These are phyloP conservation scores for Stropharia rugosoannulata DNA, from an alignment of 768 basidiomycete species.

Conservation along the genomic window DNA sequence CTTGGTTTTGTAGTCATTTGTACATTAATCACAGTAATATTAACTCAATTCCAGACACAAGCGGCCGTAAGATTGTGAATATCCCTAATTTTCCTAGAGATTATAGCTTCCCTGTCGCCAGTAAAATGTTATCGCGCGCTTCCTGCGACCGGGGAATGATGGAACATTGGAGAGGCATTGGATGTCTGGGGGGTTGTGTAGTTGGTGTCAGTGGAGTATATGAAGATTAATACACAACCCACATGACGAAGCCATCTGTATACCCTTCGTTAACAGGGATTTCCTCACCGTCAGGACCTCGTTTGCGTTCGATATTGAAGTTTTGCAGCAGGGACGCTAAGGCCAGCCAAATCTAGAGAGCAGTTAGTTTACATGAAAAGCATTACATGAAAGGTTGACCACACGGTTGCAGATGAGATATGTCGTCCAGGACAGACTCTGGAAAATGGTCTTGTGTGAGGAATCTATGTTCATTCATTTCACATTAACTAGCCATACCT, in stretches of 20 bases:
- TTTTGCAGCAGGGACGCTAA: not conserved
- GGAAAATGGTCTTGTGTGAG: not conserved
- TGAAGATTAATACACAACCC: not conserved
- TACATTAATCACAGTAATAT: too few species aligned
- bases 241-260: not conserved
- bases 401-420: not conserved
- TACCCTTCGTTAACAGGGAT: not conserved
- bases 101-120: not conserved
- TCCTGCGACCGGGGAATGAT: not conserved
- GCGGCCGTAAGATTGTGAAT: too few species aligned
- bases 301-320: not conserved
- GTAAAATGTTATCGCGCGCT: not conserved
- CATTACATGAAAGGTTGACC: not conserved
- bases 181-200: not conserved
- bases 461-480: not conserved
- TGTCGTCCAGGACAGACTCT: constrained; percentile 5
- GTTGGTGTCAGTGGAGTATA: not conserved
- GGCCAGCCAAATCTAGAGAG: not conserved
- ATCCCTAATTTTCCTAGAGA: too few species aligned
- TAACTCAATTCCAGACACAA: too few species aligned
- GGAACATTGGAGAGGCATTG: constrained; percentile 1
- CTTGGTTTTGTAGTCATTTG: too few species aligned
- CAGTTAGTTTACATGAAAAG: not conserved
- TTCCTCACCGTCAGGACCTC: not conserved
- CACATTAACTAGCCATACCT: not conserved